Conservation (phyloP, 495 filamentous ascomycete genomes). For the Glonium stellatum region DNA sequence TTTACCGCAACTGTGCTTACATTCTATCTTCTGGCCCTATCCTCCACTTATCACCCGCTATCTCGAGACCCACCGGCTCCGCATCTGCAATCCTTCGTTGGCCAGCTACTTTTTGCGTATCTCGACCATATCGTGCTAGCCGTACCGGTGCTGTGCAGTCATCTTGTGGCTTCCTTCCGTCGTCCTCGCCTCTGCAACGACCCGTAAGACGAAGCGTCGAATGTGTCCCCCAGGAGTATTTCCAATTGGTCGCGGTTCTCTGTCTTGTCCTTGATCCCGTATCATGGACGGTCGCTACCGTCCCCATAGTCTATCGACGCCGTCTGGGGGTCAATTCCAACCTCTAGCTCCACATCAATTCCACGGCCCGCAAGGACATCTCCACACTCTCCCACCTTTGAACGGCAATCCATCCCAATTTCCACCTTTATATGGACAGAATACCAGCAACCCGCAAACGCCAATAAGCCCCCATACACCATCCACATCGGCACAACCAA, state of each 20-base stretch:
- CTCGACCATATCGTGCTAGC: background rate
- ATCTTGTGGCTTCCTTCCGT: slow-evolving; percentile 4
- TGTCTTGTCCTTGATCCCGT: slow-evolving; percentile 11
- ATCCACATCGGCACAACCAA: slow-evolving; percentile 10
- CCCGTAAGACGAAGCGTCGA: slow-evolving; percentile 12
- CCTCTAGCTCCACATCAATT: slow-evolving; percentile 19
- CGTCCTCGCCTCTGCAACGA: slow-evolving; percentile 8
- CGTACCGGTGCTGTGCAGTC: slow-evolving; percentile 11
- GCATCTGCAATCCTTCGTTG: background rate
- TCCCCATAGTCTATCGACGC: slow-evolving; percentile 18
- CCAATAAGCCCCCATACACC: slow-evolving; percentile 23
- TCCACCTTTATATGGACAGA: slow-evolving; percentile 22
- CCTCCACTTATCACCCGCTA: background rate
- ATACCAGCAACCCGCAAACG: slow-evolving; percentile 22
- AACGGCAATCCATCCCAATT: slow-evolving; percentile 16
- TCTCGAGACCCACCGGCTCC: slow-evolving; percentile 8
- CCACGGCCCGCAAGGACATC: slow-evolving; percentile 18
- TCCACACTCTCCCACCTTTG: slow-evolving; percentile 24
- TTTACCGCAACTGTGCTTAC: background rate
- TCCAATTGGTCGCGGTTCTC: slow-evolving; percentile 19
- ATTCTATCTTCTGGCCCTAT: background rate
- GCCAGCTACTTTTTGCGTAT: background rate
- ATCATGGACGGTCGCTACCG: slow-evolving; percentile 31
- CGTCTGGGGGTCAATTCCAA: slow-evolving; percentile 18
- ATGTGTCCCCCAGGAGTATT: slow-evolving; percentile 10